These are phyloP conservation scores for Dothiorella sarmentorum DNA, from an alignment of 2,329 filamentous ascomycete species.

Conservation along the genomic window DNA sequence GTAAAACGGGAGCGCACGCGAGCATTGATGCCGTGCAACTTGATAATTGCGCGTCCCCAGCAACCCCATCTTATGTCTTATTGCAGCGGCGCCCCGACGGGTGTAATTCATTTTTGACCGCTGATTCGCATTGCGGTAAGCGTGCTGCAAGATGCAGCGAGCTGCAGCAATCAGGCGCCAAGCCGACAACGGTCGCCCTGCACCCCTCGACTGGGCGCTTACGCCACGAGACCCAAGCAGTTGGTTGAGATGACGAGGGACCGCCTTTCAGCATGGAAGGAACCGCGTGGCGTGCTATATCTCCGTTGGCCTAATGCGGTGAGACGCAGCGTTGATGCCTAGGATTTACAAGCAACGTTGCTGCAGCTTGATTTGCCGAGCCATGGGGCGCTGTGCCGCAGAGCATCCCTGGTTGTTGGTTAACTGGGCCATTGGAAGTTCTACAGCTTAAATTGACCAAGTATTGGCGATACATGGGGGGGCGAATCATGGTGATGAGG, in stretches of 20 bases:
- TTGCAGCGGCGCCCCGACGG: not conserved
- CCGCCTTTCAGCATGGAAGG: not conserved
- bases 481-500: too few relatives aligned
- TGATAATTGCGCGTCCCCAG: not conserved
- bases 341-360: not conserved
- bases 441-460: not conserved
- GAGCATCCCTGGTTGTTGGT: not conserved
- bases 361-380: slow-evolving; percentile 5
- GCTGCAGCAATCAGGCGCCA: too few relatives aligned
- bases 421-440: too few relatives aligned
- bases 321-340: too few relatives aligned
- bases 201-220: too few relatives aligned
- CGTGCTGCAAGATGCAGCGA: not conserved
- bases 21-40: not conserved
- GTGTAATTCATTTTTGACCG: not conserved
- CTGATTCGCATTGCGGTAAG: not conserved
- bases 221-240: not conserved
- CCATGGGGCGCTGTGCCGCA: not conserved
- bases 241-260: not conserved
- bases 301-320: too few relatives aligned
- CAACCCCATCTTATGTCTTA: not conserved
- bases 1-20: not conserved
- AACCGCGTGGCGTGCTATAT: not conserved
- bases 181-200: too few relatives aligned
- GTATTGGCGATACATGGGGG: not conserved